Evolutionary conservation across 768 basidiomycete genomes (phyloP).

Genomic region (Lyophyllum decastes): DNA sequence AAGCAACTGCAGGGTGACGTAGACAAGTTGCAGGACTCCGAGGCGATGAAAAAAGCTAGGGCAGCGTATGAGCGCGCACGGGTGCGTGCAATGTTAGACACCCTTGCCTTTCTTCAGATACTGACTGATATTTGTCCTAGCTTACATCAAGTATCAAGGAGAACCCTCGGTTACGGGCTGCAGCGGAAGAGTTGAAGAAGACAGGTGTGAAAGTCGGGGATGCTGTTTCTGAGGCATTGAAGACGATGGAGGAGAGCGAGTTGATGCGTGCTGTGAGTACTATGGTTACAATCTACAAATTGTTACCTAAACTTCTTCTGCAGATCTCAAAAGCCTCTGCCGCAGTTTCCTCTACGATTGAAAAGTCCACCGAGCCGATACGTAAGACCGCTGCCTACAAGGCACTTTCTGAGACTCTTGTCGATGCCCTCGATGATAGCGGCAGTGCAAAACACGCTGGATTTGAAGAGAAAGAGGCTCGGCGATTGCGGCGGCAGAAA

Average conservation of each 20-base stretch:
- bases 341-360: conserved; percentile 83
- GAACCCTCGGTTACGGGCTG: conserved; percentile 88
- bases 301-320: not conserved
- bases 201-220: conserved; percentile 91
- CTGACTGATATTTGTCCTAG: conserved; percentile 38
- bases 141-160: conserved; percentile 93
- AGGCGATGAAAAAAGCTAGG: conserved; percentile 89
- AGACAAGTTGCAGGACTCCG: conserved; percentile 95
- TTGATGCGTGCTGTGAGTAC: conserved; percentile 76
- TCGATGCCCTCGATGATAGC: conserved; percentile 93
- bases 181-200: conserved; percentile 90
- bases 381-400: conserved; percentile 96
- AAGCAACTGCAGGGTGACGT: conserved; percentile 98
- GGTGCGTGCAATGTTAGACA: conserved; percentile 49
- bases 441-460: conserved; percentile 93
- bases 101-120: conserved; percentile 4
- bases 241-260: conserved; percentile 93
- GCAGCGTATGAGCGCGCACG: conserved; percentile 94
- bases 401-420: conserved; percentile 80
- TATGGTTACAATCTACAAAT: not conserved
- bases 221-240: conserved; percentile 90
- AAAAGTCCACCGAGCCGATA: conserved; percentile 92
- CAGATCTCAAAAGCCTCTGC: conserved; percentile 86
- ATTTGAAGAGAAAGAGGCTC: conserved; percentile 92
- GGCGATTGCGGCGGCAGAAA: conserved; percentile 75